Percentiles rank a stretch among this genome's conserved stretches.
phyloP scores from a whole-genome alignment of 768 basidiomycete species.

The Scleroderma bovista region DNA sequence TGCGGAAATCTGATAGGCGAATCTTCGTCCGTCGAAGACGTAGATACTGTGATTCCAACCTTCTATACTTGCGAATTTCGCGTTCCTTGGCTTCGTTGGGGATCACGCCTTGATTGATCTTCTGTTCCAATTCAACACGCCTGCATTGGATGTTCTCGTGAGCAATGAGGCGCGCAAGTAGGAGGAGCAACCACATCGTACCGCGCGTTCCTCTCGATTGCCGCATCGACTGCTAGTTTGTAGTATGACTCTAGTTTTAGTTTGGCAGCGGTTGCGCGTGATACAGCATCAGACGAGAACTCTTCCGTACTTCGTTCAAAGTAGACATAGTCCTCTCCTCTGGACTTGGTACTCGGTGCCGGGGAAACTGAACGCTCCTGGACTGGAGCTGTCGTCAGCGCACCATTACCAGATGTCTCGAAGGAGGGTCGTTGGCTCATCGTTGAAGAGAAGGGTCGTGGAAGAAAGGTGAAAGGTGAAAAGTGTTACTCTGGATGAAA shows the following conservation, averaged over 20 bases:
- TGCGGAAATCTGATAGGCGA: constrained; percentile 87
- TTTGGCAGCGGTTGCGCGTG: constrained; percentile 89
- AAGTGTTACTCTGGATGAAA: constrained; percentile 1
- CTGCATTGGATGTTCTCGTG: constrained; percentile 33
- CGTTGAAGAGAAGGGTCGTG: not conserved
- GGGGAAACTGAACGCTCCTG: constrained; percentile 28
- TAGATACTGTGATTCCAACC: constrained; percentile 83
- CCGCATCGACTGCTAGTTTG: constrained; percentile 95
- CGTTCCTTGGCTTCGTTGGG: constrained; percentile 81
- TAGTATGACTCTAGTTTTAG: constrained; percentile 97
- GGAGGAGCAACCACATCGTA: constrained; percentile 28
- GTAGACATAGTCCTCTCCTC: constrained; percentile 74
- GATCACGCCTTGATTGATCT: constrained; percentile 67
- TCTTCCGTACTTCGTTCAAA: constrained; percentile 82
- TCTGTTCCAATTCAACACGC: constrained; percentile 85
- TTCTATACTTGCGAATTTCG: constrained; percentile 81
- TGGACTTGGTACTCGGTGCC: constrained; percentile 23
- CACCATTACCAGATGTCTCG: constrained; percentile 18
- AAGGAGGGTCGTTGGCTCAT: constrained; percentile 29
- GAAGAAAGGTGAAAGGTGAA: constrained; percentile 3
- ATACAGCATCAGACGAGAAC: constrained; percentile 83
- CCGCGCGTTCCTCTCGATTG: constrained; percentile 94
- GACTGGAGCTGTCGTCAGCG: constrained; percentile 15
- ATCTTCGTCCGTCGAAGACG: constrained; percentile 92
- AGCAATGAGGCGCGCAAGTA: not conserved